Conservation (phyloP, 306 rosid species). For the Leucaena leucocephala region DNA sequence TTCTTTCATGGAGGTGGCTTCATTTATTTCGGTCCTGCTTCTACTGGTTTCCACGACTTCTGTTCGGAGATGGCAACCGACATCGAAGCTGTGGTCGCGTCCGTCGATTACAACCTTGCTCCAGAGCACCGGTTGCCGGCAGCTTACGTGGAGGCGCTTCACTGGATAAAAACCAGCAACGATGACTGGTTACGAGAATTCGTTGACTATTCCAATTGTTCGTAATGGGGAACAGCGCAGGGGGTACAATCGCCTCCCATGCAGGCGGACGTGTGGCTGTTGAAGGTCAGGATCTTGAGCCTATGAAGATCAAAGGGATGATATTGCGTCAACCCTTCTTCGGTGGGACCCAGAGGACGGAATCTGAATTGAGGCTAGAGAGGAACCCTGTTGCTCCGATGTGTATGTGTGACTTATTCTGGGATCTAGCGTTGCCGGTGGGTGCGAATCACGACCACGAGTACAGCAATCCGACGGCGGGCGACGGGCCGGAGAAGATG, state of each 20-base stretch:
- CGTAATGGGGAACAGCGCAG: constrained; percentile 57
- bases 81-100: constrained; percentile 35
- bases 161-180: constrained; percentile 25
- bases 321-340: constrained; percentile 47
- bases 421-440: constrained; percentile 50
- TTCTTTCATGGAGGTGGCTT: constrained; percentile 61
- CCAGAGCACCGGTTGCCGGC: constrained; percentile 60
- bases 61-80: constrained; percentile 32
- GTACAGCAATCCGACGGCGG: constrained; percentile 28
- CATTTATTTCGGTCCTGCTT: constrained; percentile 23
- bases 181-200: constrained; percentile 45
- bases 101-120: constrained; percentile 56
- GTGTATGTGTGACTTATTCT: constrained; percentile 24
- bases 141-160: constrained; percentile 52
- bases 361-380: constrained; percentile 42
- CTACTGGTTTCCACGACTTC: constrained; percentile 37
- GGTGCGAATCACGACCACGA: constrained; percentile 43
- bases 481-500: not conserved
- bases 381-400: constrained; percentile 15
- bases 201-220: constrained; percentile 48
- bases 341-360: constrained; percentile 44
- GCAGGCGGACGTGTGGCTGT: constrained; percentile 40
- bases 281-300: constrained; percentile 13
- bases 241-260: constrained; percentile 49
- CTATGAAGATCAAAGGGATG: constrained; percentile 44